Evolutionary conservation across 805 yeast species (phyloP), one percentile per base, ranked within the genome.

Genomic region (Cyberlindnera petersonii): DNA sequence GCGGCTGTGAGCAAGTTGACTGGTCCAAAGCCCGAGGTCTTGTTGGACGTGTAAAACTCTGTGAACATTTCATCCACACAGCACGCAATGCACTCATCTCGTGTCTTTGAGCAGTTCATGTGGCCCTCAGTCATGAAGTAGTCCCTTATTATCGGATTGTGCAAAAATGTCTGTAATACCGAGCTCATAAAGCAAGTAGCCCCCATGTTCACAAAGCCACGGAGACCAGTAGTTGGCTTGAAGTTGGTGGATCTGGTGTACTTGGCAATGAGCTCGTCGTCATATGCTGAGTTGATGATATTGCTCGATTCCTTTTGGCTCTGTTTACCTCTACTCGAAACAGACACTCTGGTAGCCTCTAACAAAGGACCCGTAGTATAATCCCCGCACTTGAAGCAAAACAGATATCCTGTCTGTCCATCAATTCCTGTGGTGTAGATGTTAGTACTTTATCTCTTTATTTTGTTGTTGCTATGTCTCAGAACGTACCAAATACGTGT

Each of bases 101-200:
- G 40, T 37, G 66, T 65, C 31, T 62, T 64, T 5, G 63, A 62
- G 52, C 87, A 79, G 48, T 75, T 64, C 51, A 70, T 71, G 62
- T 87, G 95, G 26, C 73, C 69, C 30, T 89, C 95, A 19, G 79
- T 69, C 58, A 93, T 70, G 52, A 86, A 88, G 47, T 81, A 82
- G 52, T 79, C 75, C 42, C 91, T 74, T 30, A 93, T 74, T 42
- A 86, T 70, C 6, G 98, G 98, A 56, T 93, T 93, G 60, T 93
- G 98, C 30, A 93, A 68, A 36, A 91, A 64, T 0, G 94, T 77
- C 64, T 93, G 99, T 28, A 93, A 63, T n/a, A 89, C 78, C 26
- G 91, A 83, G 50, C 95, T 85, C 86, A 93, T 91, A 65, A 87
- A 93, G 65, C 99, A 93, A 0, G 98, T 93, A 0, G 98, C 85